These are phyloP conservation scores for Penicillium simplicissimum DNA, from an alignment of 495 filamentous ascomycete species.

Conservation along the genomic window DNA sequence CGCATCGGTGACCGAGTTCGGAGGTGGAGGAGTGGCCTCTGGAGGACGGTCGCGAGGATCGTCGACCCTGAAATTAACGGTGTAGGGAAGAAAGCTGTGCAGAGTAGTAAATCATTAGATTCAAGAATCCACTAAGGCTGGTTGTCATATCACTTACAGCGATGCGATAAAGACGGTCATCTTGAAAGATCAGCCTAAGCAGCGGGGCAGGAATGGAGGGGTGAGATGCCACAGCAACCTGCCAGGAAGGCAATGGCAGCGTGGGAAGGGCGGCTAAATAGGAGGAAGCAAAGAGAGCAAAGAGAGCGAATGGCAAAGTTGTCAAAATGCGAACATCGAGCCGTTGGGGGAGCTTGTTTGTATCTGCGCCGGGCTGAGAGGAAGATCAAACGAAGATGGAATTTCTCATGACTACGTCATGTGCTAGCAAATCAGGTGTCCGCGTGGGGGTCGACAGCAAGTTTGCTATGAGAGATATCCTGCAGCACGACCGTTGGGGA, in stretches of 20 bases:
- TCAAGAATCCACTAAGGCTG: conserved; percentile 5
- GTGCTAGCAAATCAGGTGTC: conserved; percentile 27
- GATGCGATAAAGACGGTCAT: conserved; percentile 86
- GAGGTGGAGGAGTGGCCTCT: conserved; percentile 32
- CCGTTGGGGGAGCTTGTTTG: conserved; percentile 1
- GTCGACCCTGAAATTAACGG: conserved; percentile 68
- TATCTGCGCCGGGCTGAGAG: conserved; percentile 14
- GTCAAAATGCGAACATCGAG: conserved; percentile 7
- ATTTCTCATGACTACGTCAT: conserved; percentile 48
- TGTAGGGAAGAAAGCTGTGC: conserved; percentile 83
- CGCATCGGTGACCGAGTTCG: conserved; percentile 30
- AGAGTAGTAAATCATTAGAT: background rate
- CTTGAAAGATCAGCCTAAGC: conserved; percentile 29
- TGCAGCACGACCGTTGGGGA: background rate
- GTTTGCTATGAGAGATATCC: background rate
- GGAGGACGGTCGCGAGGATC: conserved; percentile 30
- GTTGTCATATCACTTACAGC: conserved; percentile 58
- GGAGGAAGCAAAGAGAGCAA: background rate
- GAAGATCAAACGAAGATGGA: conserved; percentile 29
- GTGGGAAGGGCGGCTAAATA: background rate
- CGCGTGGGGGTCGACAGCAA: conserved; percentile 7
- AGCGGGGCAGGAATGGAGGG: conserved; percentile 15
- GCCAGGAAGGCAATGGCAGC: background rate
- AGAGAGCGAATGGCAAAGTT: background rate
- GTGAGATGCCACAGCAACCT: background rate